These are phyloP conservation scores for slime mould (Dictyostelium discoideum) DNA, from an alignment of 78 protist genomes.

Conservation along the genomic window DNA sequence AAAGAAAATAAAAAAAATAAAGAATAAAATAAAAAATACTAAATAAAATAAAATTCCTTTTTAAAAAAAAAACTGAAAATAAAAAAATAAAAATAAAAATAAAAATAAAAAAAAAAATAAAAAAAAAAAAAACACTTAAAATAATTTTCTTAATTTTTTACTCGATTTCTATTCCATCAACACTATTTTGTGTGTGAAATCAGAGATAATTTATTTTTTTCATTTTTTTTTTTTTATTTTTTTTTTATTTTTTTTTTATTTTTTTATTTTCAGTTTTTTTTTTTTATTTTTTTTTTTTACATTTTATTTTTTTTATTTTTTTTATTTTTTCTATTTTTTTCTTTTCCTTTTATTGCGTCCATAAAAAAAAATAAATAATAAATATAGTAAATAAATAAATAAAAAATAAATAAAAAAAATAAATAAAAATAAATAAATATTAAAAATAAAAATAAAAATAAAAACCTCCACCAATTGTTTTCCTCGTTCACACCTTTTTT, in stretches of 20 bases:
- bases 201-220: background rate
- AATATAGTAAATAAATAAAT: no score
- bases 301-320: background rate
- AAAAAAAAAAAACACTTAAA: background rate
- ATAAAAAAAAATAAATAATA: no score
- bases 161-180: background rate
- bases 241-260: background rate
- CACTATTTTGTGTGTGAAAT: background rate
- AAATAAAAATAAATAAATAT: no score
- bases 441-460: background rate
- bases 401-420: no score
- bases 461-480: background rate
- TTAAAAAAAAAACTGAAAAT: background rate
- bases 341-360: no score
- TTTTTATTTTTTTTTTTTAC: background rate
- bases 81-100: background rate
- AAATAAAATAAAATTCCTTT: no score
- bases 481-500: no score
- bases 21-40: background rate
- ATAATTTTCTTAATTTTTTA: background rate
- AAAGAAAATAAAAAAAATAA: background rate
- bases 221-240: background rate
- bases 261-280: background rate
- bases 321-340: no score
- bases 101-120: background rate